These are phyloP conservation scores for Athelia sp. DNA, from an alignment of 1,284 basidiomycete genomes.

Conservation along the genomic window DNA sequence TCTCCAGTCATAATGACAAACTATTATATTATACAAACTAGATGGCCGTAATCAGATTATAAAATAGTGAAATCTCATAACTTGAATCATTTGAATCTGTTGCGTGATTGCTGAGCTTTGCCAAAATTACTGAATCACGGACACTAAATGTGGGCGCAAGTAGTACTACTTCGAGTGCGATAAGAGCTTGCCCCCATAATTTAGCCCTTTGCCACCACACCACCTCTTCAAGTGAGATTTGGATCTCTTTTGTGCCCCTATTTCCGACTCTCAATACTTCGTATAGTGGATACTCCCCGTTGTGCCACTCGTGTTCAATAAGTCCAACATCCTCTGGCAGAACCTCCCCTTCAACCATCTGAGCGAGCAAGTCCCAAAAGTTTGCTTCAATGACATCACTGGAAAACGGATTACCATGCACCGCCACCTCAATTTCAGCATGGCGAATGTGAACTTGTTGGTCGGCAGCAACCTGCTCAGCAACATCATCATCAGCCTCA, in stretches of 20 bases:
- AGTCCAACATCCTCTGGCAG: conserved; percentile 14
- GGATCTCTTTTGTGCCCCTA: conserved; percentile 11
- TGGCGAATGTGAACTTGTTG: conserved; percentile 8
- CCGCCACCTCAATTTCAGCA: conserved; percentile 6
- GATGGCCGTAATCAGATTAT: too few species aligned
- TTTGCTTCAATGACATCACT: neutral
- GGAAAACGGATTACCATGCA: conserved; percentile 2
- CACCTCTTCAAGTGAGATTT: conserved; percentile 12
- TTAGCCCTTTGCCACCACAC: conserved; percentile 17
- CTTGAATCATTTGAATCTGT: too few species aligned
- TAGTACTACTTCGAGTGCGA: neutral
- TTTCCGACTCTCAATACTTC: conserved; percentile 14
- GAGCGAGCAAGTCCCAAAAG: neutral
- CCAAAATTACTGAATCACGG: too few species aligned
- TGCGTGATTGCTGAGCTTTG: too few species aligned
- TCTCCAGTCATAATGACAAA: too few species aligned
- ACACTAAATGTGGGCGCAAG: too few species aligned
- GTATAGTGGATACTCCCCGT: conserved; percentile 13
- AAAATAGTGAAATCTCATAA: too few species aligned
- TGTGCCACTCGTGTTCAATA: conserved; percentile 16
- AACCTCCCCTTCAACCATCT: conserved; percentile 15
- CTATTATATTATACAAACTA: too few species aligned
- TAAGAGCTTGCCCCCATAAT: conserved; percentile 17
- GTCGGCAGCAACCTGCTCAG: conserved; percentile 1
- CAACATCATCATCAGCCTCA: conserved; percentile 8